A percentile compares a stretch with the other conserved stretches of the same genome.
phyloP scores from a whole-genome alignment of 176 grass and related monocot genomes.

The Carex parvula region DNA sequence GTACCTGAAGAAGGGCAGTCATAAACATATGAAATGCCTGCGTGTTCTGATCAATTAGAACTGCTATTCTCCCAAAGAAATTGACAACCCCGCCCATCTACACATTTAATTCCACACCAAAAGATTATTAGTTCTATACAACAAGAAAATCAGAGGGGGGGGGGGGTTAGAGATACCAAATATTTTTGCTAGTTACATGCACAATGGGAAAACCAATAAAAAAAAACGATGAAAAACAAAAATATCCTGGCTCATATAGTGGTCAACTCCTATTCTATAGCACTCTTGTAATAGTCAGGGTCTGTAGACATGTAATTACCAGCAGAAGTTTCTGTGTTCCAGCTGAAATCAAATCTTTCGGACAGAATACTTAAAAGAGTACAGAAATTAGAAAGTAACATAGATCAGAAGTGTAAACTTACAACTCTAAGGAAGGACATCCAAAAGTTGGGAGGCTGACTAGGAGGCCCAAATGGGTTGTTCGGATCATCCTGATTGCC shows the following conservation, averaged over 20 bases:
- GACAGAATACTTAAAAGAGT: neutral
- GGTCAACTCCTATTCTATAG: neutral
- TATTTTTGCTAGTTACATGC: neutral
- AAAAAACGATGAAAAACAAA: neutral
- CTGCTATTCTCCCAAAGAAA: conserved; percentile 85
- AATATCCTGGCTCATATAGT: neutral
- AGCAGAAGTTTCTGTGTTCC: neutral
- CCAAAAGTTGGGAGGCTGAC: conserved; percentile 77
- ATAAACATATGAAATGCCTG: conserved; percentile 92
- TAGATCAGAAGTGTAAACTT: conserved; percentile 13
- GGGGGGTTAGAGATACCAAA: neutral
- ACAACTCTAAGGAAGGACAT: conserved; percentile 83
- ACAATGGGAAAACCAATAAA: neutral
- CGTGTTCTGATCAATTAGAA: conserved; percentile 80
- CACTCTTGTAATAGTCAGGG: neutral
- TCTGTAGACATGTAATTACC: neutral
- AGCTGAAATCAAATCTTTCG: neutral
- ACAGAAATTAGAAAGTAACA: neutral
- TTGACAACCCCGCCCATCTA: conserved; percentile 85
- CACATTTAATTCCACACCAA: neutral
- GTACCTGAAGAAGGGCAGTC: conserved; percentile 71
- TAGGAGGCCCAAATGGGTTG: conserved; percentile 63
- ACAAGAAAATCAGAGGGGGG: neutral
- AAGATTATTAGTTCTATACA: conserved; percentile 10
- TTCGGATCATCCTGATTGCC: conserved; percentile 56